These are phyloP conservation scores for Sclerotinia sclerotiorum DNA, from an alignment of 2,329 filamentous ascomycete genomes.

Conservation along the genomic window DNA sequence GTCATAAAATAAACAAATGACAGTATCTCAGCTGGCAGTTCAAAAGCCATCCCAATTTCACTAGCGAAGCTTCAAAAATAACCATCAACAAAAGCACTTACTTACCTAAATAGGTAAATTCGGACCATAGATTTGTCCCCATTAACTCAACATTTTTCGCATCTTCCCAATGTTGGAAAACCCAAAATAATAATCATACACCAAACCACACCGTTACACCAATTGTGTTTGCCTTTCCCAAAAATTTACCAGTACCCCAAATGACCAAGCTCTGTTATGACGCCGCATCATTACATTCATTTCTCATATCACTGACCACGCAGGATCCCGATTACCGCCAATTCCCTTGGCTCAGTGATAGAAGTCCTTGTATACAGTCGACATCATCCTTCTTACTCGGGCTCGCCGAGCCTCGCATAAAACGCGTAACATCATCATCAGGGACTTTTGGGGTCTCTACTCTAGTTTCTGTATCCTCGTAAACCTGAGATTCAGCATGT, in stretches of 20 bases:
- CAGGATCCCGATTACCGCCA: constrained; percentile 55
- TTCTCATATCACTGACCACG: constrained; percentile 4
- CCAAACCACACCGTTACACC: constrained; percentile 3
- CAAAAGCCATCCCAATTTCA: not conserved
- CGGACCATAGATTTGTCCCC: not conserved
- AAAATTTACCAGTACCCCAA: constrained; percentile 16
- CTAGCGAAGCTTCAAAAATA: too few species aligned
- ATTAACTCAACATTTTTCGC: constrained; percentile 16
- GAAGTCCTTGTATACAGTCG: constrained; percentile 83
- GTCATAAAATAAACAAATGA: not conserved
- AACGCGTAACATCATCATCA: constrained; percentile 67
- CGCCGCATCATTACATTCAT: constrained; percentile 20
- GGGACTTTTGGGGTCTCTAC: constrained; percentile 21
- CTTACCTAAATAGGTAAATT: not conserved
- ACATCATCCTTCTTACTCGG: constrained; percentile 77
- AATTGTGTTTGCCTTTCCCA: constrained; percentile 8
- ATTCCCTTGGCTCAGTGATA: constrained; percentile 88
- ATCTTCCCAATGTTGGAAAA: constrained; percentile 1
- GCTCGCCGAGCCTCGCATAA: constrained; percentile 67
- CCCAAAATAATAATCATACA: constrained; percentile 10
- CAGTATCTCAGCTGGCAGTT: not conserved
- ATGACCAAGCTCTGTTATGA: constrained; percentile 21
- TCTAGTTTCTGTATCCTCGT: constrained; percentile 49
- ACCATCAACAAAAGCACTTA: not conserved
- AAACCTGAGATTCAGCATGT: constrained; percentile 48